Evolutionary conservation across 441 rosid genomes (phyloP).

Genomic region (Euphorbia celastroides): DNA sequence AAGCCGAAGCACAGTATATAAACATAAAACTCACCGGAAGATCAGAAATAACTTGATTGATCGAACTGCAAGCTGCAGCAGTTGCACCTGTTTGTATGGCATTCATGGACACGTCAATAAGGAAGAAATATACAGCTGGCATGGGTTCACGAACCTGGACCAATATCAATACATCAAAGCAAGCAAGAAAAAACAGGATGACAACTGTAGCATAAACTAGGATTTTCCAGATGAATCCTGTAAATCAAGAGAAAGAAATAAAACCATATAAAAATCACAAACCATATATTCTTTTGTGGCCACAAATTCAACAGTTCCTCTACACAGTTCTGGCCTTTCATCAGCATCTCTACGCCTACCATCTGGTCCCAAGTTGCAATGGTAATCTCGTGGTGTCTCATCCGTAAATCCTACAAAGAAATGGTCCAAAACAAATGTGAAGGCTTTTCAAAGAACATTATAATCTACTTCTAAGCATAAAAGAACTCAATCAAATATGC

Average conservation of each 20-base stretch:
- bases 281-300: slow-evolving; percentile 93
- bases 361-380: slow-evolving; percentile 96
- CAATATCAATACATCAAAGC: slow-evolving; percentile 10
- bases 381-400: slow-evolving; percentile 90
- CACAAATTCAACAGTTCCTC: slow-evolving; percentile 91
- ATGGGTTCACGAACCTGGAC: slow-evolving; percentile 91
- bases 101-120: slow-evolving; percentile 89
- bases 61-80: slow-evolving; percentile 94
- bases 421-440: slow-evolving; percentile 7
- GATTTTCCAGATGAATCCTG: background rate
- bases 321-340: slow-evolving; percentile 94
- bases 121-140: slow-evolving; percentile 90
- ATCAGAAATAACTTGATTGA: slow-evolving; percentile 79
- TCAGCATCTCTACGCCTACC: slow-evolving; percentile 97
- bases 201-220: slow-evolving; percentile 4
- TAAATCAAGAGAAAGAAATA: background rate
- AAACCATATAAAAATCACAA: slow-evolving; percentile 14
- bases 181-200: background rate
- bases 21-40: slow-evolving; percentile 69
- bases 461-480: background rate
- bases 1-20: slow-evolving; percentile 8
- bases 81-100: slow-evolving; percentile 92
- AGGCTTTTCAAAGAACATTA: slow-evolving; percentile 12
- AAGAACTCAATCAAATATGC: background rate
- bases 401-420: slow-evolving; percentile 69